Conservation (phyloP, 495 filamentous ascomycete genomes). For the Trichocladium uniseriatum region DNA sequence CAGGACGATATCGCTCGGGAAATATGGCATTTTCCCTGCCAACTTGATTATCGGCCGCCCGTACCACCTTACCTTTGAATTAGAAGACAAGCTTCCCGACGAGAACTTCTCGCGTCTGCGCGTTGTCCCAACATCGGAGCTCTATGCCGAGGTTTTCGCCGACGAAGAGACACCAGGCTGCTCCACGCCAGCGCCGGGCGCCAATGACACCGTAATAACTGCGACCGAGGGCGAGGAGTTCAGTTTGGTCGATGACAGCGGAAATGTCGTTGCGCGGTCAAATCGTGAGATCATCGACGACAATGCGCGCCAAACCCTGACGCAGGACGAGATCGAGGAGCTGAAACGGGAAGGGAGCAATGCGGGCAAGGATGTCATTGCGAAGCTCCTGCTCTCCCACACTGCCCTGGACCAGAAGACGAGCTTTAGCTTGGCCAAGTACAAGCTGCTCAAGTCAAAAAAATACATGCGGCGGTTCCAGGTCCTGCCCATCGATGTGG, state of each 20-base stretch:
- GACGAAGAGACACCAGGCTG: constrained; percentile 37
- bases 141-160: constrained; percentile 70
- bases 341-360: constrained; percentile 70
- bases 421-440: constrained; percentile 84
- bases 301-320: constrained; percentile 68
- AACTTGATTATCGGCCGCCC: constrained; percentile 83
- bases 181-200: constrained; percentile 25
- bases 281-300: constrained; percentile 76
- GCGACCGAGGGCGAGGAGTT: constrained; percentile 29
- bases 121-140: constrained; percentile 68
- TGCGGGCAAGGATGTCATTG: constrained; percentile 79
- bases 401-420: constrained; percentile 87
- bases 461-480: constrained; percentile 88
- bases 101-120: constrained; percentile 53
- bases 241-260: constrained; percentile 37
- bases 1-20: constrained; percentile 76
- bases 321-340: constrained; percentile 80
- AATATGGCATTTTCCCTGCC: constrained; percentile 78
- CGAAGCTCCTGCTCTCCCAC: constrained; percentile 77
- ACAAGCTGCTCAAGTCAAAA: constrained; percentile 83
- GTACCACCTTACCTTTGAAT: constrained; percentile 82
- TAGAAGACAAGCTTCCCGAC: constrained; percentile 57
- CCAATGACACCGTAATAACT: constrained; percentile 25
- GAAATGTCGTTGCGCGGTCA: constrained; percentile 59
- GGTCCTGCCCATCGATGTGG: constrained; percentile 71